Conservation (phyloP, 331 rosid genomes). For the Erythrophleum ivorense region DNA sequence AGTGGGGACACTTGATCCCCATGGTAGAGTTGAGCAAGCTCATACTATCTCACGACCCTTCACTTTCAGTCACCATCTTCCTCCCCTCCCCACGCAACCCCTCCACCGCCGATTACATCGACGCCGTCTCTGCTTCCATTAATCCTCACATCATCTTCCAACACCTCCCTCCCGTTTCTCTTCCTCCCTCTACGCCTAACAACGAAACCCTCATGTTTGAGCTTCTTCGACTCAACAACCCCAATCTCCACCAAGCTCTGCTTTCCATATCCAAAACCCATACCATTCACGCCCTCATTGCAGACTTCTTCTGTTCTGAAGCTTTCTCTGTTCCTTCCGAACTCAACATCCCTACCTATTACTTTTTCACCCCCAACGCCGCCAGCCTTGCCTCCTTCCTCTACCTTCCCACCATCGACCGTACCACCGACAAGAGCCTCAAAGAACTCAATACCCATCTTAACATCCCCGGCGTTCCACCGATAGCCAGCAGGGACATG, state of each 20-base stretch:
- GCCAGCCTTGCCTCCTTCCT: constrained; percentile 27
- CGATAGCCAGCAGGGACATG: constrained; percentile 33
- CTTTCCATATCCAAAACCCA: constrained; percentile 36
- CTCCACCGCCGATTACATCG: constrained; percentile 40
- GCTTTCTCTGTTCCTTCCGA: neutral
- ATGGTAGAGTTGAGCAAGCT: constrained; percentile 56
- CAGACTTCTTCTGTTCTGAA: constrained; percentile 51
- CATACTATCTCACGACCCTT: constrained; percentile 35
- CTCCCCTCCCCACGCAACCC: constrained; percentile 32
- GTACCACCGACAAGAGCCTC: neutral
- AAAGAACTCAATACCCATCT: constrained; percentile 16
- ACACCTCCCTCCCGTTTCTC: neutral
- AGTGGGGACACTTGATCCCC: constrained; percentile 49
- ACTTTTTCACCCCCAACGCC: constrained; percentile 42
- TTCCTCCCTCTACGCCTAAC: constrained; percentile 23
- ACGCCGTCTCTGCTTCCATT: constrained; percentile 43
- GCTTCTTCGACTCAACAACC: too few species aligned
- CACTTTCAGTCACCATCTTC: constrained; percentile 47
- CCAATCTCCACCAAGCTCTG: constrained; percentile 24
- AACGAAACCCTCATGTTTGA: too few species aligned
- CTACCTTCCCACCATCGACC: constrained; percentile 40
- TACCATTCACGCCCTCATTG: constrained; percentile 41
- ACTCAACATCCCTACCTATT: constrained; percentile 46
- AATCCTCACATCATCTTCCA: constrained; percentile 36
- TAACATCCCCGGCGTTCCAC: constrained; percentile 47